Evolutionary conservation across 306 rosid genomes (phyloP).

Genomic region (Casuarina glauca): DNA sequence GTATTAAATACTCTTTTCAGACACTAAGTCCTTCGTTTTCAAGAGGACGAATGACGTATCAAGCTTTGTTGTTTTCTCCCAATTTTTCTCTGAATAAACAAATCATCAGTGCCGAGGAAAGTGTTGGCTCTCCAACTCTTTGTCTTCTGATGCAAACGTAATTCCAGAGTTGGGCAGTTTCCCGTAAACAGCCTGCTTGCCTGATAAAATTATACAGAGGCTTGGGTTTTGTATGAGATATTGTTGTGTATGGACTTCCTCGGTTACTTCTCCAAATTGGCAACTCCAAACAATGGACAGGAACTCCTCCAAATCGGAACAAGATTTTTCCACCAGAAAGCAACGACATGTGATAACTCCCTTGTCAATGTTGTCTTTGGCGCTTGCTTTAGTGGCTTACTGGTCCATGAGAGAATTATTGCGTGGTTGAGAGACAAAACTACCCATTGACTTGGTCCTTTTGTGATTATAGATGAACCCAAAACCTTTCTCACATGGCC

Average conservation of each 20-base stretch:
- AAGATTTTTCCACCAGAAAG: neutral
- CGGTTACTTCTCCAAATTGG: too few species aligned
- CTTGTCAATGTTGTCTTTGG: slow-evolving; percentile 8
- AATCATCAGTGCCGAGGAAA: slow-evolving; percentile 9
- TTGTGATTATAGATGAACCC: slow-evolving; percentile 31
- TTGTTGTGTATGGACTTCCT: too few species aligned
- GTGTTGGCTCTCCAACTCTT: slow-evolving; percentile 31
- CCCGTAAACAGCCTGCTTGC: too few species aligned
- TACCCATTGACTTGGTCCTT: slow-evolving; percentile 19
- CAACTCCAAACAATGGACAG: too few species aligned
- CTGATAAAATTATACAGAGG: too few species aligned
- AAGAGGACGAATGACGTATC: neutral
- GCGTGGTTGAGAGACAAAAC: slow-evolving; percentile 8
- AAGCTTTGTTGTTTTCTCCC: neutral
- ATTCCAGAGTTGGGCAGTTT: too few species aligned
- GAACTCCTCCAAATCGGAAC: too few species aligned
- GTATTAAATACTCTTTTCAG: slow-evolving; percentile 22
- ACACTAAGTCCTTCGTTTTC: neutral
- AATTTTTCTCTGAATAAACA: slow-evolving; percentile 7
- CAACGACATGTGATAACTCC: neutral
- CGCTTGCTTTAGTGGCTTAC: neutral
- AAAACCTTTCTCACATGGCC: slow-evolving; percentile 3
- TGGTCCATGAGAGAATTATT: slow-evolving; percentile 28
- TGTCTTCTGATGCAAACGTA: neutral
- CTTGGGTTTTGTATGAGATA: too few species aligned